Percentiles rank a stretch among this genome's conserved stretches.
Evolutionary conservation across 768 basidiomycete genomes (phyloP).

Genomic region (Mycena sanguinolenta): DNA sequence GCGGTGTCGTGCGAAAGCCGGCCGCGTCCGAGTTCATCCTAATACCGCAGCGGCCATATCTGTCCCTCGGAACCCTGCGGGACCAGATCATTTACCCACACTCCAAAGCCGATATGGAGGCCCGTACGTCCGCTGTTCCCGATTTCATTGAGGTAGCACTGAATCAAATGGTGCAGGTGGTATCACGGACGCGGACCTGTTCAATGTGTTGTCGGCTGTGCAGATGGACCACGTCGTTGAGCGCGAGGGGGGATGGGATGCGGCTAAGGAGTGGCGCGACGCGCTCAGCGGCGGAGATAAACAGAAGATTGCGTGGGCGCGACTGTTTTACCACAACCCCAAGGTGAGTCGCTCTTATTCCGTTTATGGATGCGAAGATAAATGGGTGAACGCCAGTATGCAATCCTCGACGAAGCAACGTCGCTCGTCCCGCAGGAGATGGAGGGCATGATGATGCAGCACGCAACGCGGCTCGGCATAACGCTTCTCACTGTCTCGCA

Average conservation of each 20-base stretch:
- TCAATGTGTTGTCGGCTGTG: constrained; percentile 79
- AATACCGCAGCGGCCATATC: constrained; percentile 96
- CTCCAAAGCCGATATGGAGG: constrained; percentile 82
- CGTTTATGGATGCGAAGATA: not conserved
- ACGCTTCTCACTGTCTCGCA: constrained; percentile 96
- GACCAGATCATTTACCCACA: constrained; percentile 99
- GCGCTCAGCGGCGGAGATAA: constrained; percentile 95
- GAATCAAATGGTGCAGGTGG: constrained; percentile 61
- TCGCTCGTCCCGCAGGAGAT: constrained; percentile 93
- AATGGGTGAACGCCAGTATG: constrained; percentile 69
- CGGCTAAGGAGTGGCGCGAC: constrained; percentile 93
- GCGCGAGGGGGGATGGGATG: constrained; percentile 97
- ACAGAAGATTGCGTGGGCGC: constrained; percentile 97
- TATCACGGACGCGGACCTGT: constrained; percentile 80
- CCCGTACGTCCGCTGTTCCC: constrained; percentile 57
- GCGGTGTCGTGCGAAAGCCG: constrained; percentile 90
- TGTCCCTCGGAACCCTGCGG: constrained; percentile 92
- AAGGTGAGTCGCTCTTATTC: constrained; percentile 63
- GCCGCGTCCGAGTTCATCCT: constrained; percentile 90
- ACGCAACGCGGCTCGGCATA: constrained; percentile 88
- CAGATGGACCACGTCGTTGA: constrained; percentile 90
- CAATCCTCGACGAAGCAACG: constrained; percentile 96
- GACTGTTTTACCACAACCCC: constrained; percentile 95
- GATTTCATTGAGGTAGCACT: not conserved
- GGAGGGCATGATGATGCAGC: constrained; percentile 95